These are phyloP conservation scores for Lignosus rhinocerotis DNA, from an alignment of 1,284 basidiomycete species.

Conservation along the genomic window DNA sequence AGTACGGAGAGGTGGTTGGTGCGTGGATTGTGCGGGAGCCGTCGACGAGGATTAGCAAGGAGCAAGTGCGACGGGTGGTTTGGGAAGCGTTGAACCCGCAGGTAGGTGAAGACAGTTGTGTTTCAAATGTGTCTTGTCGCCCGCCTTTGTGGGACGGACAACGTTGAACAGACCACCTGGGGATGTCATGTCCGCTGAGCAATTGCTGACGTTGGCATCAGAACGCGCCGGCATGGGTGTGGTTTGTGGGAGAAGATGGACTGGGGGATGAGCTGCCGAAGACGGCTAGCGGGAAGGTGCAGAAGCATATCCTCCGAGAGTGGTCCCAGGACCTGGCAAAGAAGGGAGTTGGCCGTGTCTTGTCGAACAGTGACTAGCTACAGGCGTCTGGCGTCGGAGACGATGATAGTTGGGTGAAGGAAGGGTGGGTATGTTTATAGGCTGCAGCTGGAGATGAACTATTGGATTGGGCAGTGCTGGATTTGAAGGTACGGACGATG, in stretches of 20 bases:
- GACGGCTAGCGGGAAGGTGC: conserved; percentile 87
- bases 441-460: background rate
- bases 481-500: background rate
- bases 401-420: too few relatives aligned
- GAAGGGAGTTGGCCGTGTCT: conserved; percentile 33
- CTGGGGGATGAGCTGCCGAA: conserved; percentile 68
- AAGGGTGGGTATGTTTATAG: conserved; percentile 8
- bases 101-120: conserved; percentile 39
- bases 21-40: conserved; percentile 65
- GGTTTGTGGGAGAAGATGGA: conserved; percentile 75
- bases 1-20: conserved; percentile 78
- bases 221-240: conserved; percentile 82
- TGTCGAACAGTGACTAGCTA: conserved; percentile 5
- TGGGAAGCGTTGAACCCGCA: conserved; percentile 71
- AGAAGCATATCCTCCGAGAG: conserved; percentile 71
- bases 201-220: conserved; percentile 29
- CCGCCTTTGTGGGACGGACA: background rate
- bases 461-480: background rate
- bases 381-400: too few relatives aligned
- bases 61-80: conserved; percentile 56
- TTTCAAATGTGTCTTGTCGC: background rate
- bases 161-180: background rate
- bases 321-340: conserved; percentile 54
- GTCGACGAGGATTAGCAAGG: conserved; percentile 44
- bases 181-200: background rate